Evolutionary conservation across 1,139 yeast genomes (phyloP).

Genomic region (Candida labiduridarum): DNA sequence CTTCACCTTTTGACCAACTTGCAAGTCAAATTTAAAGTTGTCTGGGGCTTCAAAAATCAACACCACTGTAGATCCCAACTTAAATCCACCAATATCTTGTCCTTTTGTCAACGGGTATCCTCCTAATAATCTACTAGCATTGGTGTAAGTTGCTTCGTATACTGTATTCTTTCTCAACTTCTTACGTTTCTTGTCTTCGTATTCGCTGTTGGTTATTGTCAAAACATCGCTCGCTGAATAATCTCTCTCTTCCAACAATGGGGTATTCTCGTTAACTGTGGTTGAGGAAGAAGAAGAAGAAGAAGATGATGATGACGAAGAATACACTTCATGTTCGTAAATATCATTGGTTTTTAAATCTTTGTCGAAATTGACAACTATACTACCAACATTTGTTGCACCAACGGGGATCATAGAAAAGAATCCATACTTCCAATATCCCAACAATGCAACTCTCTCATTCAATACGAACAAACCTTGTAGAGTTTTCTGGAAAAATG

Average conservation of each 20-base stretch:
- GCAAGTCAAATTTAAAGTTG: slow-evolving; percentile 67
- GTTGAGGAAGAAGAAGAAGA: slow-evolving; percentile 8
- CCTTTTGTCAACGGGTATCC: slow-evolving; percentile 92
- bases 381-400: slow-evolving; percentile 97
- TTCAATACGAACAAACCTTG: slow-evolving; percentile 88
- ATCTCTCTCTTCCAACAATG: slow-evolving; percentile 27
- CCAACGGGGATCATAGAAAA: slow-evolving; percentile 99
- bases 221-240: slow-evolving; percentile 19
- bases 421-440: slow-evolving; percentile 96
- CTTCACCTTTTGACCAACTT: slow-evolving; percentile 74
- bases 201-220: slow-evolving; percentile 16
- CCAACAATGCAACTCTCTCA: slow-evolving; percentile 93
- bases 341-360: slow-evolving; percentile 82
- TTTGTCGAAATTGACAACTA: slow-evolving; percentile 87
- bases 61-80: slow-evolving; percentile 93
- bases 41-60: slow-evolving; percentile 95
- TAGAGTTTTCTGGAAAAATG: slow-evolving; percentile 87
- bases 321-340: slow-evolving; percentile 56
- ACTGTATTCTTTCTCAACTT: slow-evolving; percentile 73
- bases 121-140: slow-evolving; percentile 76
- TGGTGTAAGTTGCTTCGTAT: slow-evolving; percentile 89
- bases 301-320: slow-evolving; percentile 4
- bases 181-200: slow-evolving; percentile 26
- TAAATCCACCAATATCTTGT: slow-evolving; percentile 96
- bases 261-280: slow-evolving; percentile 31